Evolutionary conservation across 768 basidiomycete genomes (phyloP), one percentile per base, ranked within the genome.

Genomic region (Russula virescens): DNA sequence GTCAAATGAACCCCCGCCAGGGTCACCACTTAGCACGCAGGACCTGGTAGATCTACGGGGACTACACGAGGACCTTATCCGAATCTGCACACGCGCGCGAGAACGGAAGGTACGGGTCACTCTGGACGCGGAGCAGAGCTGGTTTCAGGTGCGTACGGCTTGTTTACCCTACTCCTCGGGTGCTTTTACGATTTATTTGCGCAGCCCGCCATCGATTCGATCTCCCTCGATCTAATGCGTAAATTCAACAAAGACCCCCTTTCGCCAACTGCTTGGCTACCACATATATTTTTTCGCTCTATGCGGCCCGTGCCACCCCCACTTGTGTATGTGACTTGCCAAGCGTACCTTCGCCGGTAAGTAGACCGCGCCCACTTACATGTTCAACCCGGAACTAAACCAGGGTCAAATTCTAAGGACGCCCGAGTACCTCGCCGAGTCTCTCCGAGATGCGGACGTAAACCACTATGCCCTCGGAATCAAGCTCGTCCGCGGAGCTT

Each of bases 401-500:
- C 48, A 42, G 26, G 5, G 38, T 61, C 48, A 43, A 25, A 4
- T n/a, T 25, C 8, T 14, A 63, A 89, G 91, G 56, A 88, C 84
- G 0, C 87, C 86, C 5, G 71, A 74, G n/a, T 85, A 92, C 66
- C 80, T 97, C 5, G 74, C 74, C 0, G 83, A 83, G 21, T 81
- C 84, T 42, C 75, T 95, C 49, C 74, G 73, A 16, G 87, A 90
- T 55, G 89, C 94, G 4, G 77, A 81, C 64, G 72, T 71, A 55
- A 77, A 86, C 65, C 78, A 82, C 42, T 96, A 91, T 70, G 79
- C 88, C 0, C 80, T 96, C 0, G 94, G 94, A 11, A 85, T 93
- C 59, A 98, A 97, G 73, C 87, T 98, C 52, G 94, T 97, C 34
- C 84, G 94, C 25, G 94, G 94, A 0, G 94, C 94, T 2, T 98